These are phyloP conservation scores for Asterophora parasitica DNA, from an alignment of 768 basidiomycete species.

Conservation along the genomic window DNA sequence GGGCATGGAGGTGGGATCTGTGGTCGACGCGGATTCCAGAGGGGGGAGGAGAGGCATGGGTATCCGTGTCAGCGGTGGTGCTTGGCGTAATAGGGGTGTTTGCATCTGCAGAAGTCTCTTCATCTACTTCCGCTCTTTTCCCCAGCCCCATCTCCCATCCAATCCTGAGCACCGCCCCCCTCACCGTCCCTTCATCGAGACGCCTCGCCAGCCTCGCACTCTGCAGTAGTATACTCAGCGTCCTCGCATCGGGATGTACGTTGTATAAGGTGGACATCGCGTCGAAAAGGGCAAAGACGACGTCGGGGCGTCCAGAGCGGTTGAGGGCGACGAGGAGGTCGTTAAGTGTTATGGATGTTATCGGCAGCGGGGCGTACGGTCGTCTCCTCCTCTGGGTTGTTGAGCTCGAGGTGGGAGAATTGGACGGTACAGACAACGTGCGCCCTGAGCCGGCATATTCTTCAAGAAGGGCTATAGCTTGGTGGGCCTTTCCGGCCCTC, in stretches of 20 bases:
- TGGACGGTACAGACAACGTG: not conserved
- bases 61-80: not conserved
- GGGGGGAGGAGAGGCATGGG: not conserved
- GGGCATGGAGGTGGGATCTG: conserved; percentile 23
- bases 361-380: conserved; percentile 6
- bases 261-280: conserved; percentile 55
- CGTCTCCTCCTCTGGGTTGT: too few species aligned
- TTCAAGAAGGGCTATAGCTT: conserved; percentile 50
- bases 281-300: conserved; percentile 67
- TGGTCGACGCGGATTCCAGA: not conserved
- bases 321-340: conserved; percentile 45
- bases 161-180: conserved; percentile 45
- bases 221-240: conserved; percentile 58
- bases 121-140: conserved; percentile 15
- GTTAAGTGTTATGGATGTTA: conserved; percentile 26
- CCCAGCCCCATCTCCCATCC: conserved; percentile 19
- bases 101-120: not conserved
- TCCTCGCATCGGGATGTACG: conserved; percentile 46
- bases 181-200: conserved; percentile 43
- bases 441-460: conserved; percentile 18
- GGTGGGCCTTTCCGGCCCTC: conserved; percentile 34
- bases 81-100: not conserved
- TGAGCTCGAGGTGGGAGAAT: conserved; percentile 2
- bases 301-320: conserved; percentile 52
- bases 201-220: conserved; percentile 50